These are phyloP conservation scores for Mycena vulgaris DNA, from an alignment of 768 basidiomycete species.

Conservation along the genomic window DNA sequence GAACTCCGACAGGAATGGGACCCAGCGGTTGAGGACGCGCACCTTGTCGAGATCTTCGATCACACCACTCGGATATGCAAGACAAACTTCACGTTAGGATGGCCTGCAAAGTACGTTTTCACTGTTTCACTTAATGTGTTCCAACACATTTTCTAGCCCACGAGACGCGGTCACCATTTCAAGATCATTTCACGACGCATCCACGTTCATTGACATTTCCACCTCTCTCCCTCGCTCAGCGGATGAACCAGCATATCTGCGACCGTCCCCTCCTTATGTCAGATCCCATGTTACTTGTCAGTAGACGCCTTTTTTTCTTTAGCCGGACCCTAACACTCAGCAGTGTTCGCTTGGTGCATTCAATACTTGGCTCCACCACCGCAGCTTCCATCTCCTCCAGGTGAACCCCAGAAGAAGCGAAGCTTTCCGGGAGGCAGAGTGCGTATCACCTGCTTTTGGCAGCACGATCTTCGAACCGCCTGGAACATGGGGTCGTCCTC, in stretches of 20 bases:
- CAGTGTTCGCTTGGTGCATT: slow-evolving; percentile 96
- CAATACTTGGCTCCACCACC: slow-evolving; percentile 69
- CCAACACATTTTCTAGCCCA: slow-evolving; percentile 69
- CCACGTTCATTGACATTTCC: slow-evolving; percentile 90
- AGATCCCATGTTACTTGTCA: slow-evolving; percentile 86
- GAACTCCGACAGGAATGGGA: slow-evolving; percentile 95
- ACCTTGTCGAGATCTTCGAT: slow-evolving; percentile 89
- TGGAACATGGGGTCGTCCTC: slow-evolving; percentile 85
- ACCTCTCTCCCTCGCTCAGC: slow-evolving; percentile 94
- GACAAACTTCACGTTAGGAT: slow-evolving; percentile 94
- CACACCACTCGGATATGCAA: slow-evolving; percentile 87
- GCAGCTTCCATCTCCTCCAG: slow-evolving; percentile 47
- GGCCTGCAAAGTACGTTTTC: slow-evolving; percentile 95
- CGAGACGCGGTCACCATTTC: slow-evolving; percentile 96
- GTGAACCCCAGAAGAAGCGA: slow-evolving; percentile 53
- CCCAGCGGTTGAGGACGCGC: slow-evolving; percentile 90
- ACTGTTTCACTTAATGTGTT: slow-evolving; percentile 16
- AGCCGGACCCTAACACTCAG: slow-evolving; percentile 28
- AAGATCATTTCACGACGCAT: slow-evolving; percentile 83
- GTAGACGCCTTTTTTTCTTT: slow-evolving; percentile 44
- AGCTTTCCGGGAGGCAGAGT: slow-evolving; percentile 57
- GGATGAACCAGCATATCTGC: slow-evolving; percentile 92
- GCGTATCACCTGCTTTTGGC: slow-evolving; percentile 94
- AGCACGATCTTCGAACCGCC: slow-evolving; percentile 90
- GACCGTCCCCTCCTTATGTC: slow-evolving; percentile 94